Evolutionary conservation across 129 eudicot genomes (phyloP), one percentile per base, ranked within the genome.

Genomic region (Logfia minima): DNA sequence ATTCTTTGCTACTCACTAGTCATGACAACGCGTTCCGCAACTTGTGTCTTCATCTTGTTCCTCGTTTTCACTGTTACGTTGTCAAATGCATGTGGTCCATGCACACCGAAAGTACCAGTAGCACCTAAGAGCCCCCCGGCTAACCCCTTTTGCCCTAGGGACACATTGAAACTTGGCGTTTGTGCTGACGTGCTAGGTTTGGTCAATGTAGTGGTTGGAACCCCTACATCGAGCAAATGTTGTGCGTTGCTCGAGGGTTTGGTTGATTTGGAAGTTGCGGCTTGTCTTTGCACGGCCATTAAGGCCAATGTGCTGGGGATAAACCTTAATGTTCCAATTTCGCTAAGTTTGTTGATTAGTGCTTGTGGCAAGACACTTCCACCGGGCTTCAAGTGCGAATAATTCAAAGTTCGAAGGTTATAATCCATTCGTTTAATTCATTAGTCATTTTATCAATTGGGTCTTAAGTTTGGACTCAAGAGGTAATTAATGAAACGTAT

Each of bases 101-200:
- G 96, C 75, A 69, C 13, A 22, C 80, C 78, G 2, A 55, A 70
- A 11, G 58, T 82, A 32, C 62, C 78, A 17, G 51, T 82, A 14
- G 51, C 85, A 14, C 88, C 92, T 0, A 84, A 76, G 65, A 75
- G 56, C 55, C 83, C 82, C 24, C 91, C 94, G 3, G 80, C 73
- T 1, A 16, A 82, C 77, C 87, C 95, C 55, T 84, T 35, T 24
- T 90, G 96, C 81, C 96, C 96, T 51, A 81, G 81, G 32, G 92
- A 90, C 87, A 75, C 96, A 11, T 8, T 90, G 72, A 90, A 90
- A 84, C 87, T 90, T 0, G 96, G 96, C 19, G 92, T 72, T 0
- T 90, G 96, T 78, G 96, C 90, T 3, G 87, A 90, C 80, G 84
- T 90, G 28, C 84, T 90, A 5, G 96, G 92, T 14, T 63, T 90